Base-by-base conservation (phyloP, 208 protist species). In the Acanthamoeba culbertsoni region DNA sequence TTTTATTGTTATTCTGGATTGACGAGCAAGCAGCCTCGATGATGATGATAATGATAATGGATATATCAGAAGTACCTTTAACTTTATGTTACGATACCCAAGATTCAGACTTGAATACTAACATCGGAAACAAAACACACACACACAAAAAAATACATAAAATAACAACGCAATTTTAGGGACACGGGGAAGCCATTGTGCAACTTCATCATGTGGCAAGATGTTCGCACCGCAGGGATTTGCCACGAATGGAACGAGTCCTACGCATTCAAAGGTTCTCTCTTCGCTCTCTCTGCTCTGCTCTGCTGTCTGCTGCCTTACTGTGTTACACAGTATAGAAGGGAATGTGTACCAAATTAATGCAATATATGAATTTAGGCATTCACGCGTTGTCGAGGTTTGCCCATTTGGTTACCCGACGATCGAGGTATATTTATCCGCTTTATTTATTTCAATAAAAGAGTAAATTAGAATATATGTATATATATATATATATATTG, bases 141-240 rank as follows among this genome's bases (percentile, higher is more conserved):
- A 12, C 37, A 92, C n/a, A n/a, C n/a, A n/a, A n/a, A n/a, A n/a
- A n/a, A n/a, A n/a, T n/a, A n/a, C n/a, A n/a, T n/a, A n/a, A n/a
- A n/a, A n/a, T n/a, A n/a, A n/a, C n/a, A n/a, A n/a, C n/a, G n/a
- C n/a, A n/a, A n/a, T n/a, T n/a, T n/a, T n/a, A n/a, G 88, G 65
- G 63, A 92, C 14, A 92, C 88, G 23, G 88, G 88, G 3, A 55
- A 45, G 31, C 88, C 88, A 28, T 43, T 92, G 18, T 79, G 88
- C 28, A 92, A 92, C 40, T 92, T 92, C 53, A 92, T 92, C 31
- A 63, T 43, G 14, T 92, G 88, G 88, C 88, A 92, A n/a, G 88
- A 92, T 31, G 88, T 92, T 40, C 57, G 88, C 3, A 79, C 88
- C 0, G 57, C 40, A 26, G 45, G 46, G 5, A 57, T 92, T 23